These are phyloP conservation scores for Diaporthe vexans DNA, from an alignment of 2,329 filamentous ascomycete genomes.

Conservation along the genomic window DNA sequence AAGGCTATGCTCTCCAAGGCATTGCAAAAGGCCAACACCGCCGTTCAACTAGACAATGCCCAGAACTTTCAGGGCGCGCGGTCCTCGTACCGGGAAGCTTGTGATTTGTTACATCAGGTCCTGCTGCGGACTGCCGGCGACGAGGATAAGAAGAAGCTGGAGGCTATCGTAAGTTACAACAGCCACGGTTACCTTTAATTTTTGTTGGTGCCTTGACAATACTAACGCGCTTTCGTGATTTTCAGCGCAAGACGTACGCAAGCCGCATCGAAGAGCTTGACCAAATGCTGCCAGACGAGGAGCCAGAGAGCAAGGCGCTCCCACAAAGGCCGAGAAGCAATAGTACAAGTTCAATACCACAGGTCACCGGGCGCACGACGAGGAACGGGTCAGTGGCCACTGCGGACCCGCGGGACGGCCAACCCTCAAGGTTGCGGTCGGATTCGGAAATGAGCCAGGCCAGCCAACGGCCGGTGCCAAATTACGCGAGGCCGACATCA, in stretches of 20 bases:
- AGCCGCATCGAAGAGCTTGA: slow-evolving; percentile 90
- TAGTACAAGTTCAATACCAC: slow-evolving; percentile 50
- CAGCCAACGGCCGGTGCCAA: slow-evolving; percentile 45
- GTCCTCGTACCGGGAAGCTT: slow-evolving; percentile 92
- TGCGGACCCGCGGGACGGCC: slow-evolving; percentile 10
- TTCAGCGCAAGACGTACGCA: slow-evolving; percentile 89
- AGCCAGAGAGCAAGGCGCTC: slow-evolving; percentile 78
- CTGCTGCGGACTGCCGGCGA: slow-evolving; percentile 86
- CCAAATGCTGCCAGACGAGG: slow-evolving; percentile 72
- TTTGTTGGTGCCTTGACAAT: too few relatives aligned
- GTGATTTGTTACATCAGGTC: slow-evolving; percentile 87
- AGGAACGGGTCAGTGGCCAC: slow-evolving; percentile 33
- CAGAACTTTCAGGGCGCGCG: slow-evolving; percentile 94
- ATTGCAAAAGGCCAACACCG: slow-evolving; percentile 94
- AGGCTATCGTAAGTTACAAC: slow-evolving; percentile 83
- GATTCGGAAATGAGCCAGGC: slow-evolving; percentile 48
- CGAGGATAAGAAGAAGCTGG: slow-evolving; percentile 90
- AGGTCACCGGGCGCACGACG: slow-evolving; percentile 53
- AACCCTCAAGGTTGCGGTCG: slow-evolving; percentile 60
- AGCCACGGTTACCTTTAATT: too few relatives aligned
- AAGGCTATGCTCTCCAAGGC: slow-evolving; percentile 98
- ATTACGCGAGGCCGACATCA: slow-evolving; percentile 47
- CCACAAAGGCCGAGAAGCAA: slow-evolving; percentile 77
- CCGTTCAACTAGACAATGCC: slow-evolving; percentile 95
- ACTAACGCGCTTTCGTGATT: slow-evolving; percentile 28